Evolutionary conservation across 257 asterid species (phyloP), one percentile per base, ranked within the genome.

Genomic region (Solanum chiquidenum): DNA sequence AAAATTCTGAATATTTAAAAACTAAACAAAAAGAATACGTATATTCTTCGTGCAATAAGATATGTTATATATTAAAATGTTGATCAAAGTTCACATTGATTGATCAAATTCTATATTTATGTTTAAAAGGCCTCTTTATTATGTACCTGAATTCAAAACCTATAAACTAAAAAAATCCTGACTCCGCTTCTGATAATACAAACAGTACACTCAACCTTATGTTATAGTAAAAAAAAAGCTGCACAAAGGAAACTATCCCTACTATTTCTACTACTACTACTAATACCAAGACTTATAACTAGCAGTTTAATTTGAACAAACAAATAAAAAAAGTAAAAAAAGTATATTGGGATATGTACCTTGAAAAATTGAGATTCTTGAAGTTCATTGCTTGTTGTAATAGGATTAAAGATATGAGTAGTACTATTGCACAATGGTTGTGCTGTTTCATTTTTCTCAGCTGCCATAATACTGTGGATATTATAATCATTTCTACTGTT

Each of bases 401-500:
- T 84, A 93, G 94, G 74, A 90, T 91, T 91, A 90, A 88, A 68
- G 75, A 68, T 12, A 29, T 29, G 75, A 68, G 23, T 29, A 71
- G 7, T 33, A 79, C 62, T 20, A 13, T 38, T 86, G 84, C 25
- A 42, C 62, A 77, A 42, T n/a, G 64, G 64, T 27, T 84, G 77
- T 66, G 76, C 14, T 62, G 86, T 14, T 79, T 79, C 64, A 42
- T 84, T 87, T 64, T 91, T 91, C 86, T 89, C 93, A 86, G 87
- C 20, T 49, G 58, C 90, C 88, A 83, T 87, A 84, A 79, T 13
- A 25, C 37, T 86, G 94, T 90, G 94, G 87, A 89, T 88, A 90
- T 90, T 89, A 90, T 90, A 91, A 89, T 92, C 92, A 94, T 92
- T 93, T 91, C 83, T 88, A 27, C 89, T 27, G 95, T 93, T 27